Evolutionary conservation across 345 rosid genomes (phyloP), one percentile per base, ranked within the genome.

Genomic region (Crucihimalaya himalaica): DNA sequence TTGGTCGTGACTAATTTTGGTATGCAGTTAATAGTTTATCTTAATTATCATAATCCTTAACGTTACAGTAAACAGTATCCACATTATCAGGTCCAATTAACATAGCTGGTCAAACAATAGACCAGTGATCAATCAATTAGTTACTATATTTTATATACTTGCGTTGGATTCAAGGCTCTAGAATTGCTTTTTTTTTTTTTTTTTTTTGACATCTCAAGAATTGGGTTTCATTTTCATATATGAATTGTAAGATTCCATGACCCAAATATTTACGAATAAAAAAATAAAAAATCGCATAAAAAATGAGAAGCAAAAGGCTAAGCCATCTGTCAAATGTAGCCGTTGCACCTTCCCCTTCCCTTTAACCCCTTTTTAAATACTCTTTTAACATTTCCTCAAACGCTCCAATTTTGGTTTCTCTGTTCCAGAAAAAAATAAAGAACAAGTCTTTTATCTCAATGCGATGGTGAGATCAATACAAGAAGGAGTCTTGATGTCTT

Each of bases 271-370:
- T n/a, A n/a, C n/a, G n/a, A n/a, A n/a, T n/a, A n/a, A n/a, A n/a
- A 62, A n/a, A 42, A 15, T 12, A 6, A 18, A 27, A 73, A 32
- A 57, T 50, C 27, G 63, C 21, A 34, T 34, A 8, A 34, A 8
- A 63, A 54, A 73, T 29, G 64, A 64, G 23, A 56, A 55, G 37
- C 54, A 59, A 70, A 76, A 70, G 54, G 16, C 46, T 28, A 40
- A 2, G 73, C 57, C 78, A 78, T 28, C 74, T 52, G 81, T 78
- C 74, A 78, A 81, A 88, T 84, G 78, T 92, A 89, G 89, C 98
- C 96, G 98, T 89, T 88, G 64, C 78, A 79, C 81, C 88, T 21
- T 75, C 85, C 39, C 32, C 70, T 16, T 4, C 31, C 16, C 47
- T 72, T 32, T 12, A 40, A 61, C 21, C 4, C 35, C 66, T 45